Base-by-base conservation (phyloP, 73 alveolate genomes). In the Uronychia setigera region DNA sequence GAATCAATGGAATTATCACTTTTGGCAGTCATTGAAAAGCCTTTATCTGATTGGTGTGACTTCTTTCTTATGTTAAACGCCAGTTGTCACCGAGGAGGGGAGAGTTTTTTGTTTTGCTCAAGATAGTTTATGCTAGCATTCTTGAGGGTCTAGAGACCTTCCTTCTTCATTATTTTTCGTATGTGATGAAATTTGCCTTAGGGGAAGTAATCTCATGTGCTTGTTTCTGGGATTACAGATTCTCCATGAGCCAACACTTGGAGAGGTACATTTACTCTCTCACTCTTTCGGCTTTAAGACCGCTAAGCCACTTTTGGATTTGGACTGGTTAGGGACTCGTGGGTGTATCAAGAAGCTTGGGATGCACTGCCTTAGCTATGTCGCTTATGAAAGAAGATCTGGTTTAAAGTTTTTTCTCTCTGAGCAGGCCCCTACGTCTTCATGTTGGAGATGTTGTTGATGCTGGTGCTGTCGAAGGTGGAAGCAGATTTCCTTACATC, bases 41-140 rank as follows among this genome's bases (percentile, higher is more conserved):
- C 5, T 19, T 46, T 46, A 11, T 46, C 67, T 11, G 67, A 46
- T 46, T 46, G 5, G 5, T 46, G 67, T 19, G 67, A 46, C n/a
- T 19, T 19, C 19, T 46, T 46, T 11, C 67, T 5, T 5, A 46
- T 46, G 5, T 46, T 46, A 46, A 46, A 46, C 5, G 67, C 67
- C 67, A 46, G 67, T 11, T 46, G 67, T 46, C 67, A 46, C 67
- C 67, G 5, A 46, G 67, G 67, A 46, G 67, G 67, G n/a, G 67
- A 46, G 19, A 46, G 67, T 46, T 46, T 46, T 19, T 46, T 46
- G 67, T 46, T 46, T 19, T 11, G 5, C 67, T 46, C 67, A 11
- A 46, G 19, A 46, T 11, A 46, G n/a, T 46, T 46, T 19, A 46
- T 46, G n/a, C 67, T 19, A 5, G 19, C n/a, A 19, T 46, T 46